These are phyloP conservation scores for Dovyalis caffra DNA, from an alignment of 345 rosid species.

Conservation along the genomic window DNA sequence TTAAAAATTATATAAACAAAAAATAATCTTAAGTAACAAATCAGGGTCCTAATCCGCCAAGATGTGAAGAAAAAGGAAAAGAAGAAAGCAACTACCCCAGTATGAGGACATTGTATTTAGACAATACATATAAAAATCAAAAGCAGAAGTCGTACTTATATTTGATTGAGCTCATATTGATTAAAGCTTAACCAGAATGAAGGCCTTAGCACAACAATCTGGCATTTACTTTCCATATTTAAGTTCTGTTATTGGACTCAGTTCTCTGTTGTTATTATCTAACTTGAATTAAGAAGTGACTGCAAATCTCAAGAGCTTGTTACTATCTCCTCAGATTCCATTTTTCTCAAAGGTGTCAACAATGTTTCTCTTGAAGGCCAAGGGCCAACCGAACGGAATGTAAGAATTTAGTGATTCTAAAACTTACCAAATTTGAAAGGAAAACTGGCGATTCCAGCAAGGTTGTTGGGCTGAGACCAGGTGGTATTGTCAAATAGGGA, in stretches of 20 bases:
- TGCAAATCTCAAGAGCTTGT: not conserved
- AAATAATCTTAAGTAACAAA: not conserved
- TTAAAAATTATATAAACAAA: not conserved
- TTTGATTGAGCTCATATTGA: not conserved
- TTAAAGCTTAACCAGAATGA: not conserved
- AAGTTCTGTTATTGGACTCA: not conserved
- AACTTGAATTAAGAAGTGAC: not conserved
- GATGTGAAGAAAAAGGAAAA: not conserved
- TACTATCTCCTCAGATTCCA: not conserved
- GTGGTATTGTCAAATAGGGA: constrained; percentile 33
- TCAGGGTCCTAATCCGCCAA: not conserved
- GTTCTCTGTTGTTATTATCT: not conserved
- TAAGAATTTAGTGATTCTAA: constrained; percentile 6
- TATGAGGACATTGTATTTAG: not conserved
- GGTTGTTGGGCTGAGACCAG: constrained; percentile 38
- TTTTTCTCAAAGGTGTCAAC: not conserved
- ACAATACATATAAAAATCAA: not conserved
- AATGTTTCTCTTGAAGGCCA: not conserved
- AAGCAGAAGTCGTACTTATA: not conserved
- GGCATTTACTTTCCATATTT: not conserved
- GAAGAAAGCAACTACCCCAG: not conserved
- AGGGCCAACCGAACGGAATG: not conserved
- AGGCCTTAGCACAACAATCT: not conserved
- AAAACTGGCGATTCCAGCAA: constrained; percentile 36
- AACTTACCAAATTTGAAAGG: constrained; percentile 30